phyloP scores from a whole-genome alignment of 2,329 filamentous ascomycete genomes.

The Pseudocercospora crystallina region DNA sequence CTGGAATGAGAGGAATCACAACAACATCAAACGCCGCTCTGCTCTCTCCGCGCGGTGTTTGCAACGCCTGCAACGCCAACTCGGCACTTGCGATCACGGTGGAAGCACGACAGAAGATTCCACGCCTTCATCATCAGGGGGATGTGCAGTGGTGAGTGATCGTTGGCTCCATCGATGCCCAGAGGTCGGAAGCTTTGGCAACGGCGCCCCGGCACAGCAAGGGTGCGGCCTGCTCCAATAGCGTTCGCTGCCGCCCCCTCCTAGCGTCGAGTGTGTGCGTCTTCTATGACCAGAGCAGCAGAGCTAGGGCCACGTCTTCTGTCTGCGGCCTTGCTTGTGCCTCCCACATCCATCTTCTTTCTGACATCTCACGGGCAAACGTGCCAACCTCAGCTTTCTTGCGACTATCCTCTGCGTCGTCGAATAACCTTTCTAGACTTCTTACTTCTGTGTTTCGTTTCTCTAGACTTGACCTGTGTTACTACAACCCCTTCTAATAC shows the following conservation, averaged over 20 bases:
- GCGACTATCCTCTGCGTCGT: constrained; percentile 4
- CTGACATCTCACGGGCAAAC: constrained; percentile 13
- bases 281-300: no score
- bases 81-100: constrained; percentile 2
- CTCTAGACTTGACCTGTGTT: constrained; percentile 23
- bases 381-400: constrained; percentile 16
- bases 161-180: constrained; percentile 8
- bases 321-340: constrained; percentile 1
- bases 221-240: no score
- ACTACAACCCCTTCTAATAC: constrained; percentile 23
- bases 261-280: no score
- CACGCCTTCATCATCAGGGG: constrained; percentile 10
- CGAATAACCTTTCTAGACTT: constrained; percentile 9
- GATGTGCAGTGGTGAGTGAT: constrained; percentile 3
- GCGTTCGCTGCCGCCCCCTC: no score
- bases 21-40: constrained; percentile 9
- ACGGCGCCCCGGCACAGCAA: no score
- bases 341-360: constrained; percentile 14
- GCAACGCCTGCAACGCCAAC: constrained; percentile 1
- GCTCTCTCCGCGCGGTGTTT: background rate
- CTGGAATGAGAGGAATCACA: constrained; percentile 5
- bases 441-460: constrained; percentile 17
- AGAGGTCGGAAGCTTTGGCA: background rate
- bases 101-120: constrained; percentile 17
- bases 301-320: no score